These are phyloP conservation scores for Nemania abortiva DNA, from an alignment of 2,329 filamentous ascomycete species.

Conservation along the genomic window DNA sequence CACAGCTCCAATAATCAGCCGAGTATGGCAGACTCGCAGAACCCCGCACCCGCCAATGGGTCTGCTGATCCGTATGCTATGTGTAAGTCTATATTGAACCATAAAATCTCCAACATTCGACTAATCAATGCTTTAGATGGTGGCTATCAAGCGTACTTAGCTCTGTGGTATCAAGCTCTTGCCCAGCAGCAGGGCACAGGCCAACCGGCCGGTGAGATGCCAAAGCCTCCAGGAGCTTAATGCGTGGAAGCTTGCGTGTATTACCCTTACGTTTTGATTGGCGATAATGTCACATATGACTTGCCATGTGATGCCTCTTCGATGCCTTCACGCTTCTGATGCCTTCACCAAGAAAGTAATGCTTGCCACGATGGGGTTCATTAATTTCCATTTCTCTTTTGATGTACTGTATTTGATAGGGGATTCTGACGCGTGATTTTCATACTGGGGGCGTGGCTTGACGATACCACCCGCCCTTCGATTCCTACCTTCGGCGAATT, in stretches of 20 bases:
- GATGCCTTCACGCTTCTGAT: slow-evolving; percentile 21
- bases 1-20: slow-evolving; percentile 59
- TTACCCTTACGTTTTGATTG: neutral
- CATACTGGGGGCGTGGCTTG: slow-evolving; percentile 13
- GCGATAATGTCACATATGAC: slow-evolving; percentile 2
- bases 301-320: neutral
- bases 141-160: slow-evolving; percentile 83
- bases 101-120: slow-evolving; percentile 21
- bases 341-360: slow-evolving; percentile 11
- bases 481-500: slow-evolving; percentile 13
- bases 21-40: slow-evolving; percentile 54
- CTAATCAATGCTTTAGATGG: slow-evolving; percentile 67
- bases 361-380: slow-evolving; percentile 7
- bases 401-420: slow-evolving; percentile 15
- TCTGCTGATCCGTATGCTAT: slow-evolving; percentile 79
- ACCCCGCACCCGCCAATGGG: slow-evolving; percentile 60
- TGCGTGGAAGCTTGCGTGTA: slow-evolving; percentile 17
- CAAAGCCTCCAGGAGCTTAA: slow-evolving; percentile 56
- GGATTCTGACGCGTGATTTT: slow-evolving; percentile 7
- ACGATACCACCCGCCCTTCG: slow-evolving; percentile 20
- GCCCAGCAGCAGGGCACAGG: slow-evolving; percentile 60
- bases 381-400: slow-evolving; percentile 11
- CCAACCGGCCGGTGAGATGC: slow-evolving; percentile 52
- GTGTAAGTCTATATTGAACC: slow-evolving; percentile 64
- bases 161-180: slow-evolving; percentile 82